phyloP scores from a whole-genome alignment of 1,139 yeast genomes.

The Lizanozyma gosingica region DNA sequence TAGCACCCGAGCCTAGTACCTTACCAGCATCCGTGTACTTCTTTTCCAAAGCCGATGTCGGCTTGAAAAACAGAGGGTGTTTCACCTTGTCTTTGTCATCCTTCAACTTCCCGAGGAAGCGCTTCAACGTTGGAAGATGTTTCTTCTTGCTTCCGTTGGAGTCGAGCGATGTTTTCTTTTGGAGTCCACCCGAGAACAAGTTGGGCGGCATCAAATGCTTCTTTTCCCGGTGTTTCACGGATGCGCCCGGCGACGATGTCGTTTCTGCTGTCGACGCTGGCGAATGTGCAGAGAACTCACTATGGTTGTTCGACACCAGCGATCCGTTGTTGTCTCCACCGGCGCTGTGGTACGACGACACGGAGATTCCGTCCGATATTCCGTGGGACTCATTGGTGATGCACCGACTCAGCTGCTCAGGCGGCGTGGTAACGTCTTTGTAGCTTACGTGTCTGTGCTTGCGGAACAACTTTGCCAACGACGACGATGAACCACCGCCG shows the following conservation, averaged over 20 bases:
- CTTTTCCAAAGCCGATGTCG: slow-evolving; percentile 19
- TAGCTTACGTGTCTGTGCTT: neutral
- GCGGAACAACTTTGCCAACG: neutral
- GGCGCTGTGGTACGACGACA: neutral
- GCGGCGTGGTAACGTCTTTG: neutral
- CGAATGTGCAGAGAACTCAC: neutral
- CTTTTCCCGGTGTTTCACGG: neutral
- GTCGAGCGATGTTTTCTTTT: slow-evolving; percentile 3
- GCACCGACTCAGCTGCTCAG: neutral
- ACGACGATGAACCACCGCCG: neutral
- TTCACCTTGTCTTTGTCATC: slow-evolving; percentile 1
- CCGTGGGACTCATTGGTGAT: neutral
- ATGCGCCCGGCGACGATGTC: neutral
- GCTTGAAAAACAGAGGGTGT: slow-evolving; percentile 2
- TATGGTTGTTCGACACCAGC: neutral
- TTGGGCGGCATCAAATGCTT: neutral
- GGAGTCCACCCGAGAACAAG: too few species aligned
- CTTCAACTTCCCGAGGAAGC: neutral
- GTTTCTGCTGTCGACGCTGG: neutral
- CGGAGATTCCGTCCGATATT: neutral
- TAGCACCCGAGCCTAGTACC: slow-evolving; percentile 66
- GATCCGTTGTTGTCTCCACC: neutral
- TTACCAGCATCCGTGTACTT: slow-evolving; percentile 51
- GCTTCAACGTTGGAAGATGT: slow-evolving; percentile 4
- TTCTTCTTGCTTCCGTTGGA: slow-evolving; percentile 9